Base-by-base conservation (phyloP, 768 basidiomycete genomes). In the Leccinum rimulosum region DNA sequence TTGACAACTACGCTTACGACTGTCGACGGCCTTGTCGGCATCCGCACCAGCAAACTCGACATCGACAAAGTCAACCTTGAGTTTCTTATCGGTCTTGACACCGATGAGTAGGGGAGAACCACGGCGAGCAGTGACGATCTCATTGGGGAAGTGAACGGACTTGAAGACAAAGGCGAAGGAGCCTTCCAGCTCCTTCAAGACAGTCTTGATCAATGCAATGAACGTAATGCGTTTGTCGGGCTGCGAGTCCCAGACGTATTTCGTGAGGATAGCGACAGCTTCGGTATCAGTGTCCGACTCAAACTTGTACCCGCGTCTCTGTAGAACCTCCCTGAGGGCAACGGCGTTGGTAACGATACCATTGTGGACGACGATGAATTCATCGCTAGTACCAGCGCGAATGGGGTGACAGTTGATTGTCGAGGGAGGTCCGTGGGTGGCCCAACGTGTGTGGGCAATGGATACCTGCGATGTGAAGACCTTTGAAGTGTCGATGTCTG, bases 121-220 rank as follows among this genome's bases (percentile, higher is more conserved):
- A 69, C 97, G 91, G 66, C 95, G 94, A 58, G 95, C 94, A 53
- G 92, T 91, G 62, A 98, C 95, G 63, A 95, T 85, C 74, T 98
- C 92, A 65, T 96, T 91, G 47, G 97, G 97, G 82, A 86, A 99
- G 79, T 98, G 95, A 35, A 74, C 75, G 6, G 95, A 97, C 79
- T 97, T 98, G 90, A 99, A 98, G 66, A 98, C 95, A 76, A 99
- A 96, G 17, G 97, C 97, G 67, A 98, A 99, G 3, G 97, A 98
- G 45, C 97, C 97, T 78, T 99, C 94, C 48, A 99, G 85, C 76
- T 99, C 96, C 78, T 95, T 96, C 71, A 98, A 78, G 48, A 98
- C 95, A 48, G 91, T 84, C 83, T 98, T 98, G 82, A 98, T 79
- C 61, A 99, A 82, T 55, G 89, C 85, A 55, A 92, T 95, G 80